A percentile compares a stretch with the other conserved stretches of the same genome.
These are phyloP conservation scores for Marasmius tenuissimus DNA, from an alignment of 1,284 basidiomycete genomes.

Conservation along the genomic window DNA sequence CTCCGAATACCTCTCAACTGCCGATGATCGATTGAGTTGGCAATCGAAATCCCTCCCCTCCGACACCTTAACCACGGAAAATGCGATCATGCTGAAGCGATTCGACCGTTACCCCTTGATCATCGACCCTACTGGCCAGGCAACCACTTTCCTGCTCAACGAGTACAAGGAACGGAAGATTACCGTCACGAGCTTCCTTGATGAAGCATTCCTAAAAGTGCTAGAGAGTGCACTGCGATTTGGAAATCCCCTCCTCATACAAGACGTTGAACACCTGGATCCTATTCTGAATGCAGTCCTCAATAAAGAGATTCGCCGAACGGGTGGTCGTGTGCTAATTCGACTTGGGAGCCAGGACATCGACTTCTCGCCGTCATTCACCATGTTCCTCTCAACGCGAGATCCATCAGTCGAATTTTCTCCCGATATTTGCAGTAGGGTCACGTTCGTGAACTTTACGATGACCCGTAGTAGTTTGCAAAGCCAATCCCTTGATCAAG, in stretches of 20 bases:
- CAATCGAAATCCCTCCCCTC: constrained; percentile 93
- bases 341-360: constrained; percentile 99
- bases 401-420: constrained; percentile 98
- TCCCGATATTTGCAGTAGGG: constrained; percentile 97
- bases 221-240: constrained; percentile 99
- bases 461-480: constrained; percentile 99
- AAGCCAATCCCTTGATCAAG: constrained; percentile 96
- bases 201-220: constrained; percentile 98
- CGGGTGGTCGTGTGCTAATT: constrained; percentile 96
- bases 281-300: constrained; percentile 98
- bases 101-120: constrained; percentile 98
- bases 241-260: constrained; percentile 95
- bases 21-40: constrained; percentile 96
- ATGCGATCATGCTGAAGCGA: constrained; percentile 98
- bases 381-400: constrained; percentile 97
- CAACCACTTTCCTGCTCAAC: constrained; percentile 91
- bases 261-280: constrained; percentile 97
- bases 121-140: constrained; percentile 99
- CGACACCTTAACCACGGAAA: constrained; percentile 95
- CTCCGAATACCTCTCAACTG: constrained; percentile 95
- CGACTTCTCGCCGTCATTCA: constrained; percentile 98
- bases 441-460: constrained; percentile 99
- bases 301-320: constrained; percentile 94
- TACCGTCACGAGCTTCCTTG: constrained; percentile 97
- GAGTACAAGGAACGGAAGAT: constrained; percentile 97